phyloP scores from a whole-genome alignment of 176 grass and related monocot genomes.

The Bromus sterilis region DNA sequence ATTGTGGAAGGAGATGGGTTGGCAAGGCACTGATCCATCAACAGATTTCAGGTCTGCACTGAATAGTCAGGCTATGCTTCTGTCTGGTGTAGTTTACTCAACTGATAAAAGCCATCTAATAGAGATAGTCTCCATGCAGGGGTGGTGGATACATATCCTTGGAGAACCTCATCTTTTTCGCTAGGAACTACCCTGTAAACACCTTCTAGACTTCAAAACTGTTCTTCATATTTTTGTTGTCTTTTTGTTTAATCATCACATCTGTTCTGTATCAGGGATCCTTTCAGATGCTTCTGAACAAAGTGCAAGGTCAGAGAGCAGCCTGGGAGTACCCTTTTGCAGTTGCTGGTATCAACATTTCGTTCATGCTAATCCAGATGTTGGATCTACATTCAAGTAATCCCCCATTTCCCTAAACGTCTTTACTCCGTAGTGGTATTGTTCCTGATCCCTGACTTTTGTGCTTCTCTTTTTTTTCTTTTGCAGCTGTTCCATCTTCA shows the following conservation, averaged over 20 bases:
- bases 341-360: constrained; percentile 88
- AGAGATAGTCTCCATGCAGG: constrained; percentile 25
- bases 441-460: not conserved
- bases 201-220: constrained; percentile 5
- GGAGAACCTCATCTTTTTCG: constrained; percentile 96
- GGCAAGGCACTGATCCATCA: constrained; percentile 93
- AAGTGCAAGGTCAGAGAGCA: constrained; percentile 72
- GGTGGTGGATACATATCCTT: constrained; percentile 82
- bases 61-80: not conserved
- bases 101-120: constrained; percentile 13
- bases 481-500: constrained; percentile 51
- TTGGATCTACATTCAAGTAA: constrained; percentile 80
- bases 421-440: not conserved
- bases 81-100: not conserved
- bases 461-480: not conserved
- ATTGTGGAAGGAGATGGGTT: constrained; percentile 97
- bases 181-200: constrained; percentile 67
- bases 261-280: constrained; percentile 37
- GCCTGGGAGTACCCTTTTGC: constrained; percentile 99
- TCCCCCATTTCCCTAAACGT: not conserved
- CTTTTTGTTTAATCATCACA: not conserved
- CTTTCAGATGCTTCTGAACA: constrained; percentile 72
- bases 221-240: not conserved
- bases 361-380: constrained; percentile 98
- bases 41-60: constrained; percentile 83